A percentile compares a stretch with the other conserved stretches of the same genome.
These are phyloP conservation scores for Trifolium fragiferum DNA, from an alignment of 306 rosid genomes.

Conservation along the genomic window DNA sequence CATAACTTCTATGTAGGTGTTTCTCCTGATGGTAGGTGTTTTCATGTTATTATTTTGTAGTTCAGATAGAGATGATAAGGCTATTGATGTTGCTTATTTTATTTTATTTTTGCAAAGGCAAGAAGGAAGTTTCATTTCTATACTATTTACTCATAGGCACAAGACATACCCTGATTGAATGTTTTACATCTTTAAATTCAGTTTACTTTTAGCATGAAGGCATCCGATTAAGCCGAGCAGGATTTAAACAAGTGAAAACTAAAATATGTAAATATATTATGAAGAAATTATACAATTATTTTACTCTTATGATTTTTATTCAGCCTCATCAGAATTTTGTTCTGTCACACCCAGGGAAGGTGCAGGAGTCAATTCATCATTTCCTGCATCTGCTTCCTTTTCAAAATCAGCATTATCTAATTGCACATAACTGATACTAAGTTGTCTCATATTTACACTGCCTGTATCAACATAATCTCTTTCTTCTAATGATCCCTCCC, in stretches of 20 bases:
- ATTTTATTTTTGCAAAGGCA: too few species aligned
- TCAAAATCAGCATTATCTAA: conserved; percentile 35
- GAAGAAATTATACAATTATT: not conserved
- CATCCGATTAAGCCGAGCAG: not conserved
- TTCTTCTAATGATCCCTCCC: conserved; percentile 37
- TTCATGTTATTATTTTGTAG: too few species aligned
- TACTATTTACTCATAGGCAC: too few species aligned
- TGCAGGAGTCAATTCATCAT: conserved; percentile 38
- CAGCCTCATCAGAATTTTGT: conserved; percentile 13
- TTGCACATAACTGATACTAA: conserved; percentile 16
- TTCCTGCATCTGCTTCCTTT: conserved; percentile 20
- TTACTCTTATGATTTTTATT: conserved; percentile 24
- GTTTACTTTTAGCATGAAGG: too few species aligned
- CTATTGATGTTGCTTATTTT: conserved; percentile 45
- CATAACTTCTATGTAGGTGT: conserved; percentile 6
- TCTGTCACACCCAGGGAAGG: conserved; percentile 17
- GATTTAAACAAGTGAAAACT: not conserved
- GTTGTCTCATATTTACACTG: conserved; percentile 20
- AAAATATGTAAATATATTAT: not conserved
- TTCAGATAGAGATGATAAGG: conserved; percentile 50
- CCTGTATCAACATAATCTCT: conserved; percentile 26
- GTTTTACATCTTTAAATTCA: too few species aligned
- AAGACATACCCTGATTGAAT: too few species aligned
- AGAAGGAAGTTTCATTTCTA: too few species aligned
- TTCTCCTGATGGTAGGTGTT: too few species aligned